phyloP scores from a whole-genome alignment of 2,329 filamentous ascomycete genomes.

The Xylariaceae sp. region DNA sequence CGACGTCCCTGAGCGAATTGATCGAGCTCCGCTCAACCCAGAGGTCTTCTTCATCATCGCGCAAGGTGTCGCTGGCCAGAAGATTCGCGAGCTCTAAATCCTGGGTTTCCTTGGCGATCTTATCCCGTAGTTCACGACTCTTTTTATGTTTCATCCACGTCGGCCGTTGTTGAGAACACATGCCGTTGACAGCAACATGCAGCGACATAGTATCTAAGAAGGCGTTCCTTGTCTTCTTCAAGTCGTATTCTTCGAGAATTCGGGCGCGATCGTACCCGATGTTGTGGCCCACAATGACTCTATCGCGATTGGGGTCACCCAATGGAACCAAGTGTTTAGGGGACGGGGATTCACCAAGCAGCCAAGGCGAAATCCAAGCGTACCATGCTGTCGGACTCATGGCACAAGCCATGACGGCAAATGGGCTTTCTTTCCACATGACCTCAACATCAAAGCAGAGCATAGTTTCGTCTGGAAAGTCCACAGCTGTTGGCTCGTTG shows the following conservation, averaged over 20 bases:
- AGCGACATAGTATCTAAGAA: slow-evolving; percentile 98
- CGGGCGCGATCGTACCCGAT: slow-evolving; percentile 91
- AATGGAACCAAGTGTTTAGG: slow-evolving; percentile 81
- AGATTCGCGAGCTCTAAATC: slow-evolving; percentile 67
- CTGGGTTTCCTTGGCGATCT: slow-evolving; percentile 66
- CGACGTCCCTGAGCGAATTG: slow-evolving; percentile 92
- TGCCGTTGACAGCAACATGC: slow-evolving; percentile 95
- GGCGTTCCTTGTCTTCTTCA: slow-evolving; percentile 76
- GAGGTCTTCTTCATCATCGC: slow-evolving; percentile 85
- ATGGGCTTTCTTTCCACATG: slow-evolving; percentile 88
- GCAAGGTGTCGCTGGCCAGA: slow-evolving; percentile 61
- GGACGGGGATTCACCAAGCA: slow-evolving; percentile 74
- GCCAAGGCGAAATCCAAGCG: slow-evolving; percentile 93
- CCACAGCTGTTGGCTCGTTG: slow-evolving; percentile 58
- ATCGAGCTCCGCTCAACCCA: slow-evolving; percentile 95
- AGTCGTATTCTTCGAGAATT: slow-evolving; percentile 80
- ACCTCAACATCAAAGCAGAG: slow-evolving; percentile 95
- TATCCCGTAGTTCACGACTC: slow-evolving; percentile 76
- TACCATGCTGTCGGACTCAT: slow-evolving; percentile 91
- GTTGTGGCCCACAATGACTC: slow-evolving; percentile 89
- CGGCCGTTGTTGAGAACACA: slow-evolving; percentile 94
- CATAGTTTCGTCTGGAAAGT: slow-evolving; percentile 73
- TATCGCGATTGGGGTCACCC: slow-evolving; percentile 67
- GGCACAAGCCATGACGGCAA: slow-evolving; percentile 95
- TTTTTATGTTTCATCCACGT: slow-evolving; percentile 98